Base-by-base conservation (phyloP, 192 early-diverging fungal species). In the Spizellomyces sp. region DNA sequence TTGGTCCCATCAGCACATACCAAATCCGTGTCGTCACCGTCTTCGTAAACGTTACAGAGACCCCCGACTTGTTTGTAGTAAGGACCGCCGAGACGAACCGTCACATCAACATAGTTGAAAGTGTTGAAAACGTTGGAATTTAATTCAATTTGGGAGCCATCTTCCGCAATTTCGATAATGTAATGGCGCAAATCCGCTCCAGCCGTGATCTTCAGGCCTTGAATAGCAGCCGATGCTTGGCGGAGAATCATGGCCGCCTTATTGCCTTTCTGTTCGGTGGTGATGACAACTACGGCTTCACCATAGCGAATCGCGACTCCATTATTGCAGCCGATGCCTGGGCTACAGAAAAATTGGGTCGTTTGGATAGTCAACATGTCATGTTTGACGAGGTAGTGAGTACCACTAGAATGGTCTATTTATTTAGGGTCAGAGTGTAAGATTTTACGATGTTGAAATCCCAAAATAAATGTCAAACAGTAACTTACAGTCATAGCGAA, bases 1-100 rank as follows among this genome's bases (percentile, higher is more conserved):
- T 56, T 45, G 43, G 57, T 59, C 0, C 69, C 69, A 27, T 70
- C 69, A 17, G 69, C 41, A 46, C 57, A 62, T 43, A 43, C 44
- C 58, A 70, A 52, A 43, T 60, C 69, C 21, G 56, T 58, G 58
- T 70, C 69, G 58, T 19, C 48, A 8, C 59, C 59, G 42, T 62
- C 69, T 36, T 60, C 43, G 59, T 70, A 70, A 27, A 44, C 44
- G 58, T 70, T 70, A 60, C 69, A 70, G 10, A 70, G 69, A 70
- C 69, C 69, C 17, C 48, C 46, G 47, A 70, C 69, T n/a, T 44
- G 7, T 8, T 27, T 41, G 48, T 46, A 70, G 58, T 46, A 52
- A 44, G 69, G 50, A 45, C 56, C 69, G 48, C 63, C 63, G 7
- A 70, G 22, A n/a, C 69, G 69, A n/a, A 70, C 48, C n/a, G 57